Conservation (phyloP, 257 asterid species). For the Solanum boliviense region DNA sequence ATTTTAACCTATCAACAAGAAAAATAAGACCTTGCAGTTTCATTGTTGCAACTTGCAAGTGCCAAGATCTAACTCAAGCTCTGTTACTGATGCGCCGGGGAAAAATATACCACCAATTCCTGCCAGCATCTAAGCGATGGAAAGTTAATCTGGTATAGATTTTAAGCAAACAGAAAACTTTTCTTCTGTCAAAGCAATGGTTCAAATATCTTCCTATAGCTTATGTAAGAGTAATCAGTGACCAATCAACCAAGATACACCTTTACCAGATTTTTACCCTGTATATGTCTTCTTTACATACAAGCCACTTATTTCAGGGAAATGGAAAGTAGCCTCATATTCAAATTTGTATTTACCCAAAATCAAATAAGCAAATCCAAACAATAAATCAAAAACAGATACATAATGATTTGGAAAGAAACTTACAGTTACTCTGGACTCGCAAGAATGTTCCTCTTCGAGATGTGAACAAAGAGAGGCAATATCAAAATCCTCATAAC, state of each 20-base stretch:
- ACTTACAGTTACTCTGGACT: conserved; percentile 69
- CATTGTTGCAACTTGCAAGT: not conserved
- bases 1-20: not conserved
- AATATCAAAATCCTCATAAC: conserved; percentile 69
- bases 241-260: not conserved
- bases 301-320: not conserved
- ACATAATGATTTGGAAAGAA: not conserved
- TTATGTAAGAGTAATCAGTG: not conserved
- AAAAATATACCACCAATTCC: not conserved
- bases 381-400: not conserved
- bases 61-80: not conserved
- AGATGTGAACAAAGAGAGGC: conserved; percentile 82
- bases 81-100: not conserved
- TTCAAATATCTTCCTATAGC: not conserved
- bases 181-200: not conserved
- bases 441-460: conserved; percentile 63
- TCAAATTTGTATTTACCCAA: not conserved
- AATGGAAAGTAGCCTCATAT: not conserved
- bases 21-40: not conserved
- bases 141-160: not conserved
- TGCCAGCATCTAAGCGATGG: not conserved
- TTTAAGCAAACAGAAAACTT: not conserved
- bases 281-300: not conserved
- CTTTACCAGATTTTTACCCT: not conserved
- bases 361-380: conserved; percentile 3